Base-by-base conservation (phyloP, 2,329 filamentous ascomycete genomes). In the Capronia coronata region DNA sequence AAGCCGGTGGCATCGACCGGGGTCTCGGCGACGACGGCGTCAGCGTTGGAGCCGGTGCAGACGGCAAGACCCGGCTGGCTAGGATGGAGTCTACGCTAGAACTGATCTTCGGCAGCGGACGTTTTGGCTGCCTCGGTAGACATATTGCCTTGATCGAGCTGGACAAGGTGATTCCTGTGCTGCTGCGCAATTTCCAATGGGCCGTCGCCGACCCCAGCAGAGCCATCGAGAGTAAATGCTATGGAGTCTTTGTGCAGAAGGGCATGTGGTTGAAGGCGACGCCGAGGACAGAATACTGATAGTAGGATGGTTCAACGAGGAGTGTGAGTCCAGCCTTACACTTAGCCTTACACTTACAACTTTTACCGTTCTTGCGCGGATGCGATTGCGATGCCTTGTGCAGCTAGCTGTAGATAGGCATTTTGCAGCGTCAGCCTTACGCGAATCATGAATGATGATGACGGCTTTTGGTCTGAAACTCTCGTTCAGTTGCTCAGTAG, bases 81-180 rank as follows among this genome's bases (percentile, higher is more conserved):
- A n/a, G 62, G 13, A 74, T 72, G 64, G 62, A 66, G 22, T 60
- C 62, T 30, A 69, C 66, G 1, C 60, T 69, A 43, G 72, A 74
- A 41, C 60, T 72, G 11, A 63, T 72, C 0, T 76, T 75, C 60
- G 69, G 69, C 13, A 63, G 67, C n/a, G 73, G 74, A 0, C 67
- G 66, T 25, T 71, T 65, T 50, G 61, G 65, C 56, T 76, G 74
- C 53, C 58, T 76, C n/a, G 75, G 74, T 3, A 71, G 68, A 58
- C 62, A 67, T 1, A 71, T 77, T 48, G 73, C 73, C 1, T 58
- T 71, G 45, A 72, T 75, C 65, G 73, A 75, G 59, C 55, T 76
- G 40, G 68, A 73, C 53, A 77, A 77, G 53, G 63, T 68, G 2
- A 59, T 75, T 40, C 38, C 19, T 4, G 21, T 23, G 6, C 13